Evolutionary conservation across 139 green algal genomes (phyloP).

Genomic region (Astrephomene gubernaculifera): DNA sequence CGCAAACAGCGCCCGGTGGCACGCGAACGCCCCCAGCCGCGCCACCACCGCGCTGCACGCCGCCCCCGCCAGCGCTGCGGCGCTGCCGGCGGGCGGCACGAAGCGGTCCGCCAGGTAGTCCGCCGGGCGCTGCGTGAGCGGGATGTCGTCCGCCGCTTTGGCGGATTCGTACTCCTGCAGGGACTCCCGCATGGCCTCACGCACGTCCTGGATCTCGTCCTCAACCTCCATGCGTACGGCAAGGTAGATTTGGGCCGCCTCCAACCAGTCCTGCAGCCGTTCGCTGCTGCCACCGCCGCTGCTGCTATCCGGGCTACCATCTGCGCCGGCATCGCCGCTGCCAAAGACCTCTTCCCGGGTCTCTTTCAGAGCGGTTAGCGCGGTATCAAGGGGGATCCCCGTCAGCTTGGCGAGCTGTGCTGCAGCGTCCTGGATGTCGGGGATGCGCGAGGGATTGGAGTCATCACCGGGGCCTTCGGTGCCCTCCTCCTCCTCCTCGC

Average conservation of each 20-base stretch:
- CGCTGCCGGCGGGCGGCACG: not conserved
- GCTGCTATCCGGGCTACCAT: not conserved
- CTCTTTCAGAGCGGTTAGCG: not conserved
- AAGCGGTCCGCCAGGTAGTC: conserved; percentile 11
- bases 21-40: not conserved
- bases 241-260: conserved; percentile 13
- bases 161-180: conserved; percentile 3
- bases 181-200: not conserved
- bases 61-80: not conserved
- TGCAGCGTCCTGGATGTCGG: not conserved
- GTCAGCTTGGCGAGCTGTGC: not conserved
- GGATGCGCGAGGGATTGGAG: not conserved
- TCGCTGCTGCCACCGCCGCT: not conserved
- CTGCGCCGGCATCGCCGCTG: not conserved
- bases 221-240: conserved; percentile 18
- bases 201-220: conserved; percentile 21
- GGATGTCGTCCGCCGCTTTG: conserved; percentile 19
- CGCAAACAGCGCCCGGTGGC: conserved; percentile 3
- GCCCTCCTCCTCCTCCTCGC: not conserved
- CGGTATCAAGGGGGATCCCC: not conserved
- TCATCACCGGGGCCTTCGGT: not conserved
- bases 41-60: not conserved
- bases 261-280: not conserved
- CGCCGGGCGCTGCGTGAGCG: not conserved
- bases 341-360: not conserved